Evolutionary conservation across 768 basidiomycete species (phyloP), one percentile per base, ranked within the genome.

Genomic region (Daedaleopsis nitida): DNA sequence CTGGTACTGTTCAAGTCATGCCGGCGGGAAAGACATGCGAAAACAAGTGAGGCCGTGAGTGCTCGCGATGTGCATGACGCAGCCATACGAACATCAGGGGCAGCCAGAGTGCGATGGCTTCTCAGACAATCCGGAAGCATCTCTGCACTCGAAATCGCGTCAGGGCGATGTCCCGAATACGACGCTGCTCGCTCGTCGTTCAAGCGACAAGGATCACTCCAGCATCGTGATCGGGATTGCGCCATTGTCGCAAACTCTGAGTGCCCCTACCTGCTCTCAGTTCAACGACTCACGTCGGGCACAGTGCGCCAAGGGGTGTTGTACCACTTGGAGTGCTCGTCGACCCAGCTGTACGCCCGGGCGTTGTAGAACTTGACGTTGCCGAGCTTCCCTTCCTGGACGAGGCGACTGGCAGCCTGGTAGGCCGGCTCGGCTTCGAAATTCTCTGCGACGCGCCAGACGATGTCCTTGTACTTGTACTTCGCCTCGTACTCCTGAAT

Each of bases 361-460:
- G 84, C 78, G 58, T 81, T 85, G 80, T 89, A 96, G 71, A 82
- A 87, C 12, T 76, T 76, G 49, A 94, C 81, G 49, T 85, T 81
- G 5, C 94, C 93, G 53, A 95, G 86, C 74, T 83, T 85, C 8
- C 89, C 86, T 12, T 74, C 76, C 1, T 73, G 73, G 53, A 92
- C 80, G 10, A 76, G 75, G 45, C 80, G 76, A 3, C 77, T 81
- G 17, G 81, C 85, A 1, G 72, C 72, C 43, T 76, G 79, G 70
- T 71, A 69, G n/a, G 79, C 87, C 24, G 88, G 84, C 71, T 90
- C 89, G 4, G 81, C 81, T 70, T 90, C 89, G 58, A 73, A 86
- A 71, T 91, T 91, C 77, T 94, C 91, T 32, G 91, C 91, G 23
- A 94, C 82, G 54, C 89, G 81, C 92, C 92, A 94, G 49, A 92